Evolutionary conservation across 1,284 basidiomycete species (phyloP).

Genomic region (Gomphus sp.): DNA sequence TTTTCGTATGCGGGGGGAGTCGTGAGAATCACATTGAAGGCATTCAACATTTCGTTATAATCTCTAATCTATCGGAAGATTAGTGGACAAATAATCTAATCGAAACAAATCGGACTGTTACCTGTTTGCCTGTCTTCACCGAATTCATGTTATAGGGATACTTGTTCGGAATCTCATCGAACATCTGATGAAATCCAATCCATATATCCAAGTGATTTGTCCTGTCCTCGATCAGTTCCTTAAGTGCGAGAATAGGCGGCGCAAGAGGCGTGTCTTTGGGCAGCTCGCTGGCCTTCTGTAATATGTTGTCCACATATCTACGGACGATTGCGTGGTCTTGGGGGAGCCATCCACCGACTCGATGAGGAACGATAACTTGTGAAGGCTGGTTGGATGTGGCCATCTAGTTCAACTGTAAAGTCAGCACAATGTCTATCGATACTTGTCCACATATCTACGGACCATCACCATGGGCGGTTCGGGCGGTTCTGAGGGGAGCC

Average conservation of each 20-base stretch:
- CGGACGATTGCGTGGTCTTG: constrained; percentile 9
- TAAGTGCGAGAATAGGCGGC: constrained; percentile 18
- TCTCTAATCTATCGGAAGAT: constrained; percentile 27
- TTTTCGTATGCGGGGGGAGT: constrained; percentile 28
- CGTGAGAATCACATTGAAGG: constrained; percentile 33
- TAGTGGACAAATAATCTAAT: neutral
- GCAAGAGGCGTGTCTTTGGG: constrained; percentile 14
- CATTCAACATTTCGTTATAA: constrained; percentile 33
- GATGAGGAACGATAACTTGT: neutral
- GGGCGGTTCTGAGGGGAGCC: no score
- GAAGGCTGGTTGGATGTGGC: no score
- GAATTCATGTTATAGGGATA: constrained; percentile 22
- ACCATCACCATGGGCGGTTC: no score
- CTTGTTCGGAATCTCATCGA: constrained; percentile 20
- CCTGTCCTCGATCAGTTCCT: constrained; percentile 32
- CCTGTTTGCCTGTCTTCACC: constrained; percentile 16
- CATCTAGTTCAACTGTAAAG: no score
- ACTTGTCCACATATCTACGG: no score
- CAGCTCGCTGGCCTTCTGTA: neutral
- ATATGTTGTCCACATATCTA: constrained; percentile 8
- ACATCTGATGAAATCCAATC: constrained; percentile 33
- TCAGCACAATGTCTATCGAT: no score
- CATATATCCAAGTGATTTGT: constrained; percentile 29
- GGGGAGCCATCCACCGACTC: constrained; percentile 11
- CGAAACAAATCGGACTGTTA: constrained; percentile 11